phyloP scores from a whole-genome alignment of 257 asterid species.

The Echites panduratus region DNA sequence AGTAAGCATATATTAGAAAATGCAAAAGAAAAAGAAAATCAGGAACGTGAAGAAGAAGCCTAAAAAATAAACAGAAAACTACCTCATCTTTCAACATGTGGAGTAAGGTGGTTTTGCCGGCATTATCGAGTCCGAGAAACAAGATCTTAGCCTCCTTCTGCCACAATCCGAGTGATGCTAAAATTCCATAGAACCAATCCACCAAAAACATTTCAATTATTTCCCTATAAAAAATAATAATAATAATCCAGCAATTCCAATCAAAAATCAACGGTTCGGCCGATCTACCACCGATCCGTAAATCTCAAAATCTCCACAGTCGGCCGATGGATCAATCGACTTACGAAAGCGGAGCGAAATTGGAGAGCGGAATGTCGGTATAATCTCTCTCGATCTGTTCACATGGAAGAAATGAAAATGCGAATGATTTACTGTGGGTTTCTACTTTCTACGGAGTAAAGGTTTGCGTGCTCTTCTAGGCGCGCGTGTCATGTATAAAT shows the following conservation, averaged over 20 bases:
- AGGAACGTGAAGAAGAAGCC: not conserved
- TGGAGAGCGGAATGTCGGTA: not conserved
- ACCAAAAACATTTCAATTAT: constrained; percentile 53
- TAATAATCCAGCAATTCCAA: not conserved
- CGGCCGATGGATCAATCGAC: constrained; percentile 20
- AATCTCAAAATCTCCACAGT: constrained; percentile 6
- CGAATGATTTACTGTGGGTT: not conserved
- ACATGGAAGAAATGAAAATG: not conserved
- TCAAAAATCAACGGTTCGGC: not conserved
- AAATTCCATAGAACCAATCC: constrained; percentile 92
- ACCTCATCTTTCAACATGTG: constrained; percentile 98
- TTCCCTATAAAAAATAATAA: not conserved
- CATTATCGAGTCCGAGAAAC: constrained; percentile 89
- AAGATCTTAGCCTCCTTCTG: constrained; percentile 95
- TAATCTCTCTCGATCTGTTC: not conserved
- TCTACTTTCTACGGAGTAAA: not conserved
- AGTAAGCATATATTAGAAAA: not conserved
- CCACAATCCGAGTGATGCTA: constrained; percentile 92
- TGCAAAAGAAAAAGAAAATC: not conserved
- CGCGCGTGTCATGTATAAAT: not conserved
- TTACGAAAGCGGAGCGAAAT: constrained; percentile 7
- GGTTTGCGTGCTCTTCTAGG: not conserved
- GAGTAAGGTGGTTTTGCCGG: constrained; percentile 93
- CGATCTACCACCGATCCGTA: constrained; percentile 7
- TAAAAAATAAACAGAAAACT: not conserved